A percentile compares a stretch with the other conserved stretches of the same genome.
Conservation (phyloP, 768 basidiomycete species). For the Termitomyces sp. region DNA sequence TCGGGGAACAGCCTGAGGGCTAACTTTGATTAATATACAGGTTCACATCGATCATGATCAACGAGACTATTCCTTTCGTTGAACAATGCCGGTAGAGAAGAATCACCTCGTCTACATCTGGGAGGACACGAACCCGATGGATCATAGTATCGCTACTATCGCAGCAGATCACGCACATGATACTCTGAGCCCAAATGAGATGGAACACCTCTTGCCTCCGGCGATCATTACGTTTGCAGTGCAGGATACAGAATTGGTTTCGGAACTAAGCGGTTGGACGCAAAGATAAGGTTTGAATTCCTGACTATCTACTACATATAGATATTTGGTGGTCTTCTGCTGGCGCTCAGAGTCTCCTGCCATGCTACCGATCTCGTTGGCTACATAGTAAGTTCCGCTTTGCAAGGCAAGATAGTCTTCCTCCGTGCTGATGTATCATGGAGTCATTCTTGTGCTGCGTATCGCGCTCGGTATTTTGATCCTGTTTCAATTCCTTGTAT, state of each 20-base stretch:
- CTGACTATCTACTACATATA: too few relatives aligned
- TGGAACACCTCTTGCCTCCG: too few relatives aligned
- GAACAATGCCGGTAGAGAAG: slow-evolving; percentile 13
- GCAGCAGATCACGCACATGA: too few relatives aligned
- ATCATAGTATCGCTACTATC: too few relatives aligned
- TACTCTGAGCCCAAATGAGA: not conserved
- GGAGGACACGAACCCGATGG: not conserved
- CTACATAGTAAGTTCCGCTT: too few relatives aligned
- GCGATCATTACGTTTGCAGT: not conserved
- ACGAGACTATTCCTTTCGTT: slow-evolving; percentile 18
- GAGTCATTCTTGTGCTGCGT: too few relatives aligned
- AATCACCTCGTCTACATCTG: not conserved
- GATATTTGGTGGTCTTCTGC: not conserved
- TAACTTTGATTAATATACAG: not conserved
- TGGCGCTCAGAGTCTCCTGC: not conserved
- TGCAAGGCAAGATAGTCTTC: too few relatives aligned
- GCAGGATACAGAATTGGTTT: not conserved
- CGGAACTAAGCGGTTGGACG: not conserved
- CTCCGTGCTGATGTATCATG: too few relatives aligned
- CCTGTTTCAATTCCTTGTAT: too few relatives aligned
- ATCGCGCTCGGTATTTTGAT: too few relatives aligned
- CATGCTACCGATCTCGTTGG: too few relatives aligned
- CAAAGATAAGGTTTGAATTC: too few relatives aligned
- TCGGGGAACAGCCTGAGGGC: not conserved
- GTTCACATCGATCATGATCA: slow-evolving; percentile 20